phyloP scores from a whole-genome alignment of 176 grass and related monocot species.

The Otatea glauca region DNA sequence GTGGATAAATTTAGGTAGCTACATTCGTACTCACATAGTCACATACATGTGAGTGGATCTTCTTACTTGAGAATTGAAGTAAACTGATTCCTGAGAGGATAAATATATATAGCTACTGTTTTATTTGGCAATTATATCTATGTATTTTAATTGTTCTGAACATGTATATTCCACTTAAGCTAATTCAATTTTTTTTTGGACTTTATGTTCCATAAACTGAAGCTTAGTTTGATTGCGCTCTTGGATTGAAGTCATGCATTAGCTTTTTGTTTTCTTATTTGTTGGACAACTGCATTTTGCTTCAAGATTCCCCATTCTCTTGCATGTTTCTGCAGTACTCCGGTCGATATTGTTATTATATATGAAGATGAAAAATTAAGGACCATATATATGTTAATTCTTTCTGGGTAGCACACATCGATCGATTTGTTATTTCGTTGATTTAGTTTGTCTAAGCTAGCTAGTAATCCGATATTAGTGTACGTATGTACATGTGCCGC shows the following conservation, averaged over 20 bases:
- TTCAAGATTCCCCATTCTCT: not conserved
- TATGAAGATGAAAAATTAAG: not conserved
- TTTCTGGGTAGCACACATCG: not conserved
- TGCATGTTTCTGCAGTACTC: not conserved
- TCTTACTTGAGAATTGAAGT: not conserved
- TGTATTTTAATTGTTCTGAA: not conserved
- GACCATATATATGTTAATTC: not conserved
- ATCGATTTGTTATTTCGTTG: not conserved
- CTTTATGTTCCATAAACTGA: not conserved
- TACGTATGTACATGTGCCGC: not conserved
- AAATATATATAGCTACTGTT: no score
- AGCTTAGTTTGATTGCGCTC: not conserved
- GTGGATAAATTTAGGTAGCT: not conserved
- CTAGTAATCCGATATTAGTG: not conserved
- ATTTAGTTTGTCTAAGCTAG: not conserved
- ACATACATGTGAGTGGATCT: not conserved
- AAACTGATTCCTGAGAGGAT: no score
- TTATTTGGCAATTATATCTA: not conserved
- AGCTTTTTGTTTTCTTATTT: slow-evolving; percentile 3
- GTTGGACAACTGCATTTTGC: not conserved
- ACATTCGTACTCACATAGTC: not conserved
- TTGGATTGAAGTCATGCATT: slow-evolving; percentile 5
- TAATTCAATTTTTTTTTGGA: not conserved
- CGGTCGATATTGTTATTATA: not conserved
- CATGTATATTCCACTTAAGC: not conserved